These are phyloP conservation scores for Sesbania bispinosa DNA, from an alignment of 306 rosid species.

Conservation along the genomic window DNA sequence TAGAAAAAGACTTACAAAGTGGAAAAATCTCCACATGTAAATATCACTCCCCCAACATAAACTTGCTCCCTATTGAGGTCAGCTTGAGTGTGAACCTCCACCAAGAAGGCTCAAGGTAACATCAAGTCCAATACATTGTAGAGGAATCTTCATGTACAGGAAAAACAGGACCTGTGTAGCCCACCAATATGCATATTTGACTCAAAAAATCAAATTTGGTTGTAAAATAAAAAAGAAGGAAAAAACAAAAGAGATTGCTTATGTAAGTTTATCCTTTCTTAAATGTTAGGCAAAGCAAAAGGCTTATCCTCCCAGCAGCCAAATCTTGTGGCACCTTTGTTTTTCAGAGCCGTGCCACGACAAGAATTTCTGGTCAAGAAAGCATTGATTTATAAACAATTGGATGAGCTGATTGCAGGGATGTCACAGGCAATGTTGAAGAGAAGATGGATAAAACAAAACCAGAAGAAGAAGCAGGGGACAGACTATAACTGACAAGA, in stretches of 20 bases:
- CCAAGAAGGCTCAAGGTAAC: not conserved
- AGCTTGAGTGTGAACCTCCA: not conserved
- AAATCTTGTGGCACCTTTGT: slow-evolving; percentile 28
- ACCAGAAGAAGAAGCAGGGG: not conserved
- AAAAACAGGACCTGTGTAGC: not conserved
- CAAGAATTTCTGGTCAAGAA: slow-evolving; percentile 35
- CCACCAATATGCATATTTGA: not conserved
- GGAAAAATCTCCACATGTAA: too few relatives aligned
- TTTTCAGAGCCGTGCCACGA: slow-evolving; percentile 26
- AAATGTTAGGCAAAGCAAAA: slow-evolving; percentile 8
- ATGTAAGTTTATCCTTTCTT: not conserved
- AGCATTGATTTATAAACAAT: slow-evolving; percentile 22
- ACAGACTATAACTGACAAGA: slow-evolving; percentile 27
- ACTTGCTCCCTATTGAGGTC: not conserved
- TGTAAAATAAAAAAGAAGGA: slow-evolving; percentile 16
- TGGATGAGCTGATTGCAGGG: slow-evolving; percentile 7
- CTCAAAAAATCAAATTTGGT: not conserved
- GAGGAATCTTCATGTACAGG: slow-evolving; percentile 19
- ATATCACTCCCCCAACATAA: not conserved
- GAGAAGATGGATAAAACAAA: slow-evolving; percentile 20
- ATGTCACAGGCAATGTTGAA: slow-evolving; percentile 15
- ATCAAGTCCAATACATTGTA: not conserved
- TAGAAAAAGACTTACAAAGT: not conserved
- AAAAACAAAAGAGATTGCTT: not conserved
- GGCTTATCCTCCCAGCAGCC: slow-evolving; percentile 12